These are phyloP conservation scores for Oryza nivara DNA, from an alignment of 176 grass and related monocot species.

Conservation along the genomic window DNA sequence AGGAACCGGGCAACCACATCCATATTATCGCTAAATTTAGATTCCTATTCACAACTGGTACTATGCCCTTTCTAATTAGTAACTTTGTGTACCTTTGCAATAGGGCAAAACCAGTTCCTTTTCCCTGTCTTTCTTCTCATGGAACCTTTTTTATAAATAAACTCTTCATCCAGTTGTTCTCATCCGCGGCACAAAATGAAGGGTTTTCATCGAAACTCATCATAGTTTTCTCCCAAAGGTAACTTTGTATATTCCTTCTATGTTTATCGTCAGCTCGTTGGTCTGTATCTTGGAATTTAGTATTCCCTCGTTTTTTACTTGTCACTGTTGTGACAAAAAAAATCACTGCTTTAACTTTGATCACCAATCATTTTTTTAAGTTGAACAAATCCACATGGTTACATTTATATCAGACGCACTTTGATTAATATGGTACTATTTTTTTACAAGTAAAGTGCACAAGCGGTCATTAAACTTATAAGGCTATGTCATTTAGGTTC, in stretches of 20 bases:
- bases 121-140: neutral
- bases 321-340: too few relatives aligned
- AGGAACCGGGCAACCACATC: constrained; percentile 43
- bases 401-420: too few relatives aligned
- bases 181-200: neutral
- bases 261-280: neutral
- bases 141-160: constrained; percentile 19
- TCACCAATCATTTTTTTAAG: neutral
- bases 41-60: neutral
- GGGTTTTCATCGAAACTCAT: neutral
- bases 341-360: too few relatives aligned
- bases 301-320: neutral
- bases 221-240: neutral
- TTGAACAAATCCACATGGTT: too few relatives aligned
- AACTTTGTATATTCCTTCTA: neutral
- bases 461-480: too few relatives aligned
- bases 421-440: too few relatives aligned
- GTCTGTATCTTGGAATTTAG: neutral
- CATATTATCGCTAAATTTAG: constrained; percentile 49
- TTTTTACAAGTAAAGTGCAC: too few relatives aligned
- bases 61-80: neutral
- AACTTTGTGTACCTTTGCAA: constrained; percentile 21
- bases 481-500: too few relatives aligned
- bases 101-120: neutral
- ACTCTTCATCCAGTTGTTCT: neutral